phyloP scores from a whole-genome alignment of 805 yeast species.

The Lipomyces starkeyi region DNA sequence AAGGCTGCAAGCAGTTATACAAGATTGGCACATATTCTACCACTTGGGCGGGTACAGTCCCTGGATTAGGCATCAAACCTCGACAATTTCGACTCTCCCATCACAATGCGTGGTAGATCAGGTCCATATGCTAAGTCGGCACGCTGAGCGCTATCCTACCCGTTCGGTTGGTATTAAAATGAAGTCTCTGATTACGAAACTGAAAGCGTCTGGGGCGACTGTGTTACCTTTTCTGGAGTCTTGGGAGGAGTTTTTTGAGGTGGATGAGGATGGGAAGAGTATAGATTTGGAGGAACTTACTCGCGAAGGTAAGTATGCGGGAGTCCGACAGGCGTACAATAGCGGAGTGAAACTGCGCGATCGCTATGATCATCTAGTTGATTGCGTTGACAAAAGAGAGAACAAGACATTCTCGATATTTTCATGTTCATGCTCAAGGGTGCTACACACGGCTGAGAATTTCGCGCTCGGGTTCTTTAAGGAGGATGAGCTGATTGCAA shows the following conservation, averaged over 20 bases:
- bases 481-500: neutral
- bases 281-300: slow-evolving; percentile 29
- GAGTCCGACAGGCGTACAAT: slow-evolving; percentile 16
- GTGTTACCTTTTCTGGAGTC: slow-evolving; percentile 25
- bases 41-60: slow-evolving; percentile 37
- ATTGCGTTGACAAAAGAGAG: neutral
- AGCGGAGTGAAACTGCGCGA: slow-evolving; percentile 20
- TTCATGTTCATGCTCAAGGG: slow-evolving; percentile 35
- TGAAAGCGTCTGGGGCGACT: slow-evolving; percentile 8
- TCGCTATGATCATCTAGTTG: slow-evolving; percentile 23
- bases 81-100: slow-evolving; percentile 3
- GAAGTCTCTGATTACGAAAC: slow-evolving; percentile 21
- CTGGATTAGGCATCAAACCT: slow-evolving; percentile 18
- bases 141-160: slow-evolving; percentile 35
- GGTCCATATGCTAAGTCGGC: slow-evolving; percentile 36
- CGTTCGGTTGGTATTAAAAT: slow-evolving; percentile 26
- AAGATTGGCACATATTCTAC: slow-evolving; percentile 15
- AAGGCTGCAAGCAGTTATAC: neutral
- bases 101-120: slow-evolving; percentile 27
- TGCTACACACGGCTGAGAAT: slow-evolving; percentile 32
- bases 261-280: slow-evolving; percentile 18
- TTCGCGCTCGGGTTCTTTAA: slow-evolving; percentile 35
- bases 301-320: slow-evolving; percentile 24
- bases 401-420: slow-evolving; percentile 23
- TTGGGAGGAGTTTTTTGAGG: slow-evolving; percentile 31